Base-by-base conservation (phyloP, 139 green algal species). In the Chlamydomonas incerta region DNA sequence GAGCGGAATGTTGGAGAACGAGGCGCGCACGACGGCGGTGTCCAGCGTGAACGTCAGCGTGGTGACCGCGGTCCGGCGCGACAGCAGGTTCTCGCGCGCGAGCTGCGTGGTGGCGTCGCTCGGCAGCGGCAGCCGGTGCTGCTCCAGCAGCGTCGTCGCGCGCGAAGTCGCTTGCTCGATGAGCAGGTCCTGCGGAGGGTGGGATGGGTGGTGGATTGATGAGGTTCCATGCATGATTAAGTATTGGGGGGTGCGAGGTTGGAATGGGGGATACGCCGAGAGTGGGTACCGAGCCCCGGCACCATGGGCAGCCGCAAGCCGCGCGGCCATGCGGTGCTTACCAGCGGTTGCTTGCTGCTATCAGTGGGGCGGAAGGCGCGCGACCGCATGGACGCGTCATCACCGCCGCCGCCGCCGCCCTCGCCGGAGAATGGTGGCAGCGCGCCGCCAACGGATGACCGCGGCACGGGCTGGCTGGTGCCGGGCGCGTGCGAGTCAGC, bases 1-100 rank as follows among this genome's bases (percentile, higher is more conserved):
- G 29, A 97, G 87, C 23, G 88, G 88, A 18, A 97, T 88, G 87
- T 97, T 92, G 15, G 89, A 94, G 85, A 96, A 97, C 67, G 94
- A 93, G 14, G 80, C 91, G 0, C 94, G 82, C 47, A 92, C 33
- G 0, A 87, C 93, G n/a, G 91, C 88, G 11, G 71, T 74, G 0
- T 93, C 94, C 41, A 94, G 67, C 55, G 89, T 74, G 4, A 96
- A 46, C 11, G 35, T 74, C 52, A 96, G 28, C 18, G 57, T 65
- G 81, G 74, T 93, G 37, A 65, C 86, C 4, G 80, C 69, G 10
- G 85, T 41, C 37, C 81, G n/a, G 8, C 83, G 88, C 0, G 33
- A 34, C 24, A 90, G 37, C 67, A 89, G 50, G 21, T 62, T 74
- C 4, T 65, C 71, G 46, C 65, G 24, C 15, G 75, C 52, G 1